These are phyloP conservation scores for Ambrosia hybrid DNA, from an alignment of 140 eudicot species.

Conservation along the genomic window DNA sequence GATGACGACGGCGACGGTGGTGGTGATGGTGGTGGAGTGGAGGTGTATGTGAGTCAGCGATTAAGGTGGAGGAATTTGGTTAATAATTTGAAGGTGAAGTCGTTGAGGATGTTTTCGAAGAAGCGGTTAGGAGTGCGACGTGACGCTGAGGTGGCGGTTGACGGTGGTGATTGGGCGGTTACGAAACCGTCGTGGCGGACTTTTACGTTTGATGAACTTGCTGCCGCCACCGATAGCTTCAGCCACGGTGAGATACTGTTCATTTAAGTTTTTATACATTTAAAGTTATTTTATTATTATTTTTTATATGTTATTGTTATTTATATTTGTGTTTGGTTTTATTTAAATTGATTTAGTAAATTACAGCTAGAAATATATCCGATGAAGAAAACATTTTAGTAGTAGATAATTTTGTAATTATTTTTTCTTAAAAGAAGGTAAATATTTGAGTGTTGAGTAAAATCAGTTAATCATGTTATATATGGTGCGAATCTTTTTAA, in stretches of 20 bases:
- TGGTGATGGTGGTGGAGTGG: background rate
- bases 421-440: no score
- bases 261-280: no score
- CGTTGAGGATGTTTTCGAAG: slow-evolving; percentile 43
- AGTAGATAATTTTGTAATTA: no score
- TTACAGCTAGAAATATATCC: no score
- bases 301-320: no score
- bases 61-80: slow-evolving; percentile 49
- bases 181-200: slow-evolving; percentile 93
- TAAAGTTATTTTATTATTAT: no score
- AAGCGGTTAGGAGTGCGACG: slow-evolving; percentile 23
- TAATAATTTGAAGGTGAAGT: slow-evolving; percentile 41
- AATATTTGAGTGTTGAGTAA: no score
- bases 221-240: slow-evolving; percentile 66
- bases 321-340: no score
- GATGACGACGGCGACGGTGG: background rate
- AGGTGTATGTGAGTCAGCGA: slow-evolving; percentile 7
- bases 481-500: no score
- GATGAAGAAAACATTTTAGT: no score
- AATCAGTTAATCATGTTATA: no score
- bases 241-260: slow-evolving; percentile 51
- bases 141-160: slow-evolving; percentile 46
- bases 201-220: slow-evolving; percentile 60
- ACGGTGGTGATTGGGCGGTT: slow-evolving; percentile 38
- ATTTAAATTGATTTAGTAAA: no score